Percentiles rank a stretch among this genome's conserved stretches.
Conservation (phyloP, 805 yeast genomes). For the Ogataea glucozyma region DNA sequence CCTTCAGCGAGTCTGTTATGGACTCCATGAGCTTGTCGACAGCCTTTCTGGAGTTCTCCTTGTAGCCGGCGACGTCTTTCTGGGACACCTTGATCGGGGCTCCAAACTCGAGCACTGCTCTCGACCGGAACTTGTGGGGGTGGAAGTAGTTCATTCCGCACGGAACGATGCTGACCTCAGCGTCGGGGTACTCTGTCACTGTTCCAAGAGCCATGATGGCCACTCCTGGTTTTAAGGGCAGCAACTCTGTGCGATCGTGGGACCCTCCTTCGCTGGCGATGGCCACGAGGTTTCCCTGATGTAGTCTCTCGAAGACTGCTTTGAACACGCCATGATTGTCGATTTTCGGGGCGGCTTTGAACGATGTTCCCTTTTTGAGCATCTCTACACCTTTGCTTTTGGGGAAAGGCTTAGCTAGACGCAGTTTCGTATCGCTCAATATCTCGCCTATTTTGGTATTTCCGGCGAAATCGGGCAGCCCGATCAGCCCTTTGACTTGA, state of each 20-base stretch:
- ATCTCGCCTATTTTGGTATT: slow-evolving; percentile 70
- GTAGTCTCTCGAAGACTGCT: slow-evolving; percentile 74
- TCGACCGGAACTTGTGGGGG: slow-evolving; percentile 90
- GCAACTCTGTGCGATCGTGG: slow-evolving; percentile 89
- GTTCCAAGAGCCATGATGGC: slow-evolving; percentile 98
- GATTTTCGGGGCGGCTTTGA: slow-evolving; percentile 73
- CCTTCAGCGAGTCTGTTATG: slow-evolving; percentile 65
- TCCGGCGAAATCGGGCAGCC: slow-evolving; percentile 77
- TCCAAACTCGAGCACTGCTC: slow-evolving; percentile 96
- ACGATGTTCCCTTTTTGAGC: slow-evolving; percentile 54
- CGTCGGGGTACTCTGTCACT: slow-evolving; percentile 62
- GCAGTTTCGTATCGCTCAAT: slow-evolving; percentile 66
- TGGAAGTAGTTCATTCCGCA: slow-evolving; percentile 97
- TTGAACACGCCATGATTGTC: slow-evolving; percentile 82
- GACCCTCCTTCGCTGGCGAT: slow-evolving; percentile 99
- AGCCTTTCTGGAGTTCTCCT: slow-evolving; percentile 64
- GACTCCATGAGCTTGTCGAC: slow-evolving; percentile 66
- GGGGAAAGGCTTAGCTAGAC: slow-evolving; percentile 68
- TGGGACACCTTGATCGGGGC: slow-evolving; percentile 68
- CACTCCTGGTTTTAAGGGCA: slow-evolving; percentile 95
- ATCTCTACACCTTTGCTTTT: slow-evolving; percentile 47
- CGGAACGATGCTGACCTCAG: slow-evolving; percentile 83
- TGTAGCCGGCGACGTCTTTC: slow-evolving; percentile 63
- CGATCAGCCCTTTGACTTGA: slow-evolving; percentile 65
- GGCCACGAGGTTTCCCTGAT: slow-evolving; percentile 75